Base-by-base conservation (phyloP, 352 stramenopile genomes). In the Saprolegnia parasitica region DNA sequence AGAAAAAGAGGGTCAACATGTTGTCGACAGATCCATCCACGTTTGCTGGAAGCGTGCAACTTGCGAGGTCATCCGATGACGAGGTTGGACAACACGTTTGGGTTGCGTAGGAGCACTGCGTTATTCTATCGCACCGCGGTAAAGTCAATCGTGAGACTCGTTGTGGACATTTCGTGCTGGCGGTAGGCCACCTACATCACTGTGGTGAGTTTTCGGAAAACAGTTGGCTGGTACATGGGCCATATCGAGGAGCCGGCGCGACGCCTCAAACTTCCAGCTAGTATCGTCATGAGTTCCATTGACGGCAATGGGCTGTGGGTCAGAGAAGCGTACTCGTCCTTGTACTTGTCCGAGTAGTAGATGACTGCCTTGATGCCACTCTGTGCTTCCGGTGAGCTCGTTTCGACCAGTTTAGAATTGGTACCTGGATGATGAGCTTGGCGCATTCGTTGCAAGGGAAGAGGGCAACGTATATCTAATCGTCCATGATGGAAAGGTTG, bases 391-490 rank as follows among this genome's bases (percentile, higher is more conserved):
- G 68, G 21, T 47, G 24, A 72, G 42, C 29, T 45, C 3, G 37
- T 37, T 24, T 45, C 20, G n/a, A n/a, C n/a, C n/a, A n/a, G n/a
- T n/a, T n/a, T n/a, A n/a, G n/a, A n/a, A n/a, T n/a, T n/a, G n/a
- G n/a, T 75, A 86, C 81, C 76, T 93, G 97, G 76, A 99, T 99
- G 72, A 99, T 99, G 64, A 99, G 86, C 76, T 99, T 99, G 40
- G 96, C 93, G 77, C 97, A 99, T 75, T 99, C 97, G 77, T 99
- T 98, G 79, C 97, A 99, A 10, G 97, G 97, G 75, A 99, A 99
- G 39, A 99, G 80, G 16, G 96, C 95, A 46, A 99, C 96, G 78
- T 99, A 99, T 56, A 99, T 96, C 78, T 96, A 71, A 0, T 52
- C 20, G 18, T 65, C 52, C 8, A n/a, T 49, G 42, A 49, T 45